phyloP scores from a whole-genome alignment of 768 basidiomycete species.

The Boletus sp. region DNA sequence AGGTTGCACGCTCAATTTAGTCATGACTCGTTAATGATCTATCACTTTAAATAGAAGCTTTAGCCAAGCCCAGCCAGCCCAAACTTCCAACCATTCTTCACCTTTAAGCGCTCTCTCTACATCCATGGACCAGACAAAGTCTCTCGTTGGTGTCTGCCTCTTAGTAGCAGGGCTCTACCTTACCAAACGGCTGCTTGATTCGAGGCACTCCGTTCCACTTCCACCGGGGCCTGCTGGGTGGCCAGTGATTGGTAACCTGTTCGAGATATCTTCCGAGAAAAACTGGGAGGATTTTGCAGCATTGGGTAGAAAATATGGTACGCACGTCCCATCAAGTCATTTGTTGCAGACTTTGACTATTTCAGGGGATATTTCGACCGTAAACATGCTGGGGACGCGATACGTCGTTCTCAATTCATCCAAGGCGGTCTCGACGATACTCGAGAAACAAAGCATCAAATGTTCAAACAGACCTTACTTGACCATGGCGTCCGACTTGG shows the following conservation, averaged over 20 bases:
- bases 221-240: conserved; percentile 24
- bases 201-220: background rate
- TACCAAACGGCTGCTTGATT: background rate
- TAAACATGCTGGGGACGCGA: conserved; percentile 41
- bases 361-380: conserved; percentile 17
- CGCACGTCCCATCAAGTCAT: conserved; percentile 1
- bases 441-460: conserved; percentile 54
- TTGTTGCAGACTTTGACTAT: conserved; percentile 13
- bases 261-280: conserved; percentile 50
- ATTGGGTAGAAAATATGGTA: conserved; percentile 55
- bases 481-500: conserved; percentile 20
- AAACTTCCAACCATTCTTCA: background rate
- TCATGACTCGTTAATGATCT: too few relatives aligned
- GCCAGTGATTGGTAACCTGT: conserved; percentile 52
- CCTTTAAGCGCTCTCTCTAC: background rate
- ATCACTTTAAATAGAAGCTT: too few relatives aligned
- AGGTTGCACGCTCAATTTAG: too few relatives aligned
- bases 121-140: background rate
- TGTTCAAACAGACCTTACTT: conserved; percentile 38
- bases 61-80: too few relatives aligned
- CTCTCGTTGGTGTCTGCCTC: conserved; percentile 5
- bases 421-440: conserved; percentile 44
- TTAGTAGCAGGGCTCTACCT: conserved; percentile 19
- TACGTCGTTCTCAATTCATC: conserved; percentile 51
- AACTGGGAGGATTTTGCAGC: conserved; percentile 53